Evolutionary conservation across 1,139 yeast genomes (phyloP), one percentile per base, ranked within the genome.

Genomic region (Taiozyma sp.): DNA sequence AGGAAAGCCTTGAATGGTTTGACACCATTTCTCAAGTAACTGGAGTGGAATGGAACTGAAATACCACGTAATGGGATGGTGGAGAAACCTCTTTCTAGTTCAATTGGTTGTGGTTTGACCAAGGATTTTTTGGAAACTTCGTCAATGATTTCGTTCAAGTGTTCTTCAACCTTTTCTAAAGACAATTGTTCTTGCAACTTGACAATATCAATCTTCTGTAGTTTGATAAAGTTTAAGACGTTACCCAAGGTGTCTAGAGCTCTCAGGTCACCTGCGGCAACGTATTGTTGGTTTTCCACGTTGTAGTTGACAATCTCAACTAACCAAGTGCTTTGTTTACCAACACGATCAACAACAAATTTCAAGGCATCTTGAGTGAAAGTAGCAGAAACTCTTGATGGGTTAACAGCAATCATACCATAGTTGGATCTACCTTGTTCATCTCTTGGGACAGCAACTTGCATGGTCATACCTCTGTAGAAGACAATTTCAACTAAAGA

Each of bases 381-480:
- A 13, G 97, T 87, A 53, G 88, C 74, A 54, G 88, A 83, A 56
- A 93, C 87, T 74, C 99, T 85, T 53, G 95, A 80, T 65, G 99
- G 99, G 75, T 95, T 93, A 54, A 93, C 93, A 48, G 99, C 99
- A 76, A 90, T 83, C 99, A 93, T 93, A 77, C 99, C 98, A 67
- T 93, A 93, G 77, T 95, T 93, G 55, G 99, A 93, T 75, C 99
- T 86, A 48, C 99, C 99, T 48, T 74, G 69, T 53, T 84, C 80
- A 72, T 93, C 99, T 75, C 99, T 85, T 67, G 98, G 98, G 59
- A 93, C 99, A 45, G 99, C 99, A 59, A 93, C 99, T 79, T 93
- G 99, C 99, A 93, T 93, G 46, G 99, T 93, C 99, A 93, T 93
- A 80, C 99, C 99, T 78, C 99, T 85, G 80, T 93, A 95, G 80